A percentile compares a stretch with the other conserved stretches of the same genome.
Conservation (phyloP, 2,329 filamentous ascomycete species). For the Colletotrichum zoysiae region DNA sequence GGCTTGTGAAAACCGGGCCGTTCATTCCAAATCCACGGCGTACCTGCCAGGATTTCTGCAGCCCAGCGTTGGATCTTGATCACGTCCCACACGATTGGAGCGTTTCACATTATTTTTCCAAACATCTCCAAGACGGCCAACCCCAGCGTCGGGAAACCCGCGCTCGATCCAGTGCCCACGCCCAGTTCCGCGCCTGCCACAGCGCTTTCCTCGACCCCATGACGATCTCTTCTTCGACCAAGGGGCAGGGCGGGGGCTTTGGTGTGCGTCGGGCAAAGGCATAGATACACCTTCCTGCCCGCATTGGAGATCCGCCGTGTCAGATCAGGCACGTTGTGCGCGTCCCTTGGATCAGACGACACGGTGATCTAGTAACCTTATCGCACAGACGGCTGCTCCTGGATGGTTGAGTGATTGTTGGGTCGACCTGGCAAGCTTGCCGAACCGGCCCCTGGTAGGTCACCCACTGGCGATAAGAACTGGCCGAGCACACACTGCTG, state of each 20-base stretch:
- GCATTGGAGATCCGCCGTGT: constrained; percentile 23
- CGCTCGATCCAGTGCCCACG: constrained; percentile 7
- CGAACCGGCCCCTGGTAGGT: constrained; percentile 14
- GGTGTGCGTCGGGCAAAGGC: constrained; percentile 14
- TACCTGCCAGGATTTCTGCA: constrained; percentile 16
- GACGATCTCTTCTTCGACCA: constrained; percentile 6
- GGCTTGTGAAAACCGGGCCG: constrained; percentile 19
- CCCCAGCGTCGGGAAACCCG: constrained; percentile 16
- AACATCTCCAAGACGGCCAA: constrained; percentile 34
- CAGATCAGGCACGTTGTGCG: constrained; percentile 19
- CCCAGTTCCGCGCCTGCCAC: constrained; percentile 17
- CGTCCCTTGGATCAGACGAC: constrained; percentile 35
- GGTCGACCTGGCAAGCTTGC: constrained; percentile 25
- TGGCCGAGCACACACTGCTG: constrained; percentile 12
- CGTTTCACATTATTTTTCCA: constrained; percentile 37
- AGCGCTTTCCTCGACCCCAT: constrained; percentile 21
- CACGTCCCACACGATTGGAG: constrained; percentile 33
- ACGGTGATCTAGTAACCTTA: constrained; percentile 32
- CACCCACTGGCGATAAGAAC: constrained; percentile 13
- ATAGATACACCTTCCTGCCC: constrained; percentile 7
- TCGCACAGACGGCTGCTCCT: constrained; percentile 28
- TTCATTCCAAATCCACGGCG: constrained; percentile 33
- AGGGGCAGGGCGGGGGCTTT: constrained; percentile 15
- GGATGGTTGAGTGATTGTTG: not conserved
- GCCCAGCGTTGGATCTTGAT: constrained; percentile 37